Percentiles rank a stretch among this genome's conserved stretches.
These are phyloP conservation scores for Beverwykella pulmonaria DNA, from an alignment of 495 filamentous ascomycete genomes.

Conservation along the genomic window DNA sequence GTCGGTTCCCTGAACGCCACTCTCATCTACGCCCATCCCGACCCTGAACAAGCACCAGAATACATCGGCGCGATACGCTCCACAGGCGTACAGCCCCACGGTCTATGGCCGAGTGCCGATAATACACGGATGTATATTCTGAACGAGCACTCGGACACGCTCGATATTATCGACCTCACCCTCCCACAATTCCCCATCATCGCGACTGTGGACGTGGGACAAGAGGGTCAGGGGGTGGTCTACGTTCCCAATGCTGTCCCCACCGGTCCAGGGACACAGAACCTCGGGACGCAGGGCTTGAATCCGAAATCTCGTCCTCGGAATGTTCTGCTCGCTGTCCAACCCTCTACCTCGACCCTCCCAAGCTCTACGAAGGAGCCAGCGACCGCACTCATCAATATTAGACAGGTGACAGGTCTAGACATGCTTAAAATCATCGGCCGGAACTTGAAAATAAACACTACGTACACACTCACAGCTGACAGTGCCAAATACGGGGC, in stretches of 20 bases:
- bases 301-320: neutral
- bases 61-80: constrained; percentile 20
- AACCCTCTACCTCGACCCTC: neutral
- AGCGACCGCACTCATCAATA: constrained; percentile 28
- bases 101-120: constrained; percentile 37
- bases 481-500: constrained; percentile 1
- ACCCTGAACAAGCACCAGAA: constrained; percentile 11
- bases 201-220: constrained; percentile 34
- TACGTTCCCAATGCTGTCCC: constrained; percentile 37
- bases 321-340: constrained; percentile 24
- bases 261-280: constrained; percentile 26
- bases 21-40: constrained; percentile 22
- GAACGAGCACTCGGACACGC: constrained; percentile 40
- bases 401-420: constrained; percentile 23
- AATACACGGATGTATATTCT: constrained; percentile 38
- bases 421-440: constrained; percentile 39
- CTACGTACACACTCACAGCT: constrained; percentile 29
- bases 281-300: constrained; percentile 35
- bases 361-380: neutral
- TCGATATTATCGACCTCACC: constrained; percentile 31
- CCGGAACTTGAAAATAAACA: constrained; percentile 29
- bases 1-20: constrained; percentile 33
- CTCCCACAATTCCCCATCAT: constrained; percentile 8
- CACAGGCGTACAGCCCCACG: constrained; percentile 37
- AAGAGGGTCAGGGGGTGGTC: constrained; percentile 37